Conservation (phyloP, 2,329 filamentous ascomycete genomes). For the Alternaria metachromatica region DNA sequence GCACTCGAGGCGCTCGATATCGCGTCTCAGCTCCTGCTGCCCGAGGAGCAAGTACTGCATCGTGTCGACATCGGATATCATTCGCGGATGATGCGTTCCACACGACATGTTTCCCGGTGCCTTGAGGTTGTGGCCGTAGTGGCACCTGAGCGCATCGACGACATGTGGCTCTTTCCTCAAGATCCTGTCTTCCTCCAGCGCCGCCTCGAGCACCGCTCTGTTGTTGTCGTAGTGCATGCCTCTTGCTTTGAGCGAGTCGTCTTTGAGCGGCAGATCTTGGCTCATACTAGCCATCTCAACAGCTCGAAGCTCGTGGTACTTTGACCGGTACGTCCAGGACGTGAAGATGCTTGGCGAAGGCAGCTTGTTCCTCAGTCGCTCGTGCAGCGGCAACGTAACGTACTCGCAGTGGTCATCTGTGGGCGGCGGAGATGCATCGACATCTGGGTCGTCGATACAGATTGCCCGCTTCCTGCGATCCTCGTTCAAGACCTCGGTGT, state of each 20-base stretch:
- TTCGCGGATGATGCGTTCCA: background rate
- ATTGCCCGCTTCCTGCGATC: background rate
- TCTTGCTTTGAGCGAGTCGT: background rate
- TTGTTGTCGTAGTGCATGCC: background rate
- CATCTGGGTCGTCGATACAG: background rate
- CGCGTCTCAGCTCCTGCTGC: constrained; percentile 4
- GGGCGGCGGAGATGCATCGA: background rate
- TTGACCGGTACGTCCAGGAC: background rate
- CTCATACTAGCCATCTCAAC: background rate
- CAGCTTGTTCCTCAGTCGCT: background rate
- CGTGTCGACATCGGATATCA: background rate
- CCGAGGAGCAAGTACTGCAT: background rate
- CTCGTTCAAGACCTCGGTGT: background rate
- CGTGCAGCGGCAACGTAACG: background rate
- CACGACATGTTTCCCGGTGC: background rate
- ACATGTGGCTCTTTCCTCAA: background rate
- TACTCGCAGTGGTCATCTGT: background rate
- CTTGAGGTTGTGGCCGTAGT: background rate
- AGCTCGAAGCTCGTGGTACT: background rate
- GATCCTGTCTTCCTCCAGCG: background rate
- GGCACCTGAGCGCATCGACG: background rate
- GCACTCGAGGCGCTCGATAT: constrained; percentile 2
- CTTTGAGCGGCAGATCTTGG: background rate
- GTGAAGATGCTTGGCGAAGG: background rate
- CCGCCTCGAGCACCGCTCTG: background rate